Base-by-base conservation (phyloP, 2,329 filamentous ascomycete species). In the Thermoascus crustaceus region DNA sequence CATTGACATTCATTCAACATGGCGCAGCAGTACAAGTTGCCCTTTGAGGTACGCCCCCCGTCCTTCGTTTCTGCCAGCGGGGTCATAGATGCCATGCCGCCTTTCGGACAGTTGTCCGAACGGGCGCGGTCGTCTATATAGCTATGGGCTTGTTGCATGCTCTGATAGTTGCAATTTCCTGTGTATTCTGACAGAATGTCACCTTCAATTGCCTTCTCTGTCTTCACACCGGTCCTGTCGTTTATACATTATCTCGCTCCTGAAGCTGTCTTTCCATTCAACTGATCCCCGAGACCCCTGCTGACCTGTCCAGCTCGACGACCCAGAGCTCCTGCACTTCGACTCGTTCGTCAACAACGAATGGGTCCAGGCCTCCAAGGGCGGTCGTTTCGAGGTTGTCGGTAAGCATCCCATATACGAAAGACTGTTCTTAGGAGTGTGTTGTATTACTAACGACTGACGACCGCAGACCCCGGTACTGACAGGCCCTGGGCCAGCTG, bases 271-370 rank as follows among this genome's bases (percentile, higher is more conserved):
- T n/a, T n/a, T n/a, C n/a, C n/a, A n/a, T n/a, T n/a, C n/a, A n/a
- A n/a, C n/a, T n/a, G n/a, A n/a, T n/a, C n/a, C n/a, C n/a, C n/a
- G n/a, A n/a, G n/a, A n/a, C n/a, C n/a, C n/a, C n/a, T n/a, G n/a
- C 17, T n/a, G 22, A 34, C 7, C n/a, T 9, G 63, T 66, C 20
- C 42, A 68, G 47, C 60, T 76, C 21, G 54, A 61, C 13, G 65
- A 76, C 49, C 59, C 63, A 2, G 61, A 58, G 17, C 62, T 76
- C 9, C 58, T 71, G 10, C 62, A 68, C 21, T 64, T 64, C 26
- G 66, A 73, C 40, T 73, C 67, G 32, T 68, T 69, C 35, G 57
- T 76, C 36, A 59, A 73, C 37, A 67, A 70, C 34, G 43, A 67
- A 46, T 70, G 67, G 60, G 57, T 68, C 1, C 37, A 57, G 8